phyloP scores from a whole-genome alignment of 2,329 filamentous ascomycete genomes.

The Rhexocercosporidium sp. region DNA sequence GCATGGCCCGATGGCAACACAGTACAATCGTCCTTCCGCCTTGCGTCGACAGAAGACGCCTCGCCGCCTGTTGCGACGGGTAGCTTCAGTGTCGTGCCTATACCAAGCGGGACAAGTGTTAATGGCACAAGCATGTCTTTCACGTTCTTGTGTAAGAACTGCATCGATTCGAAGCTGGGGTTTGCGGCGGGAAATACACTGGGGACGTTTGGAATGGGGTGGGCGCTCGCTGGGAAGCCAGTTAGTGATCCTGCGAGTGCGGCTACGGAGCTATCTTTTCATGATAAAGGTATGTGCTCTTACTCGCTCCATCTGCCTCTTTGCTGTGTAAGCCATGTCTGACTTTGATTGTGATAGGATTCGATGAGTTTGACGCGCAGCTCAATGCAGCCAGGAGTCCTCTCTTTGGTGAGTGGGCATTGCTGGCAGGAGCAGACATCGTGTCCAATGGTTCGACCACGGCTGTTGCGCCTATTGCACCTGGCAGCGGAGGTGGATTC shows the following conservation, averaged over 20 bases:
- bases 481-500: background rate
- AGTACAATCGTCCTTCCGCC: slow-evolving; percentile 50
- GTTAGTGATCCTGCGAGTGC: slow-evolving; percentile 34
- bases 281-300: slow-evolving; percentile 37
- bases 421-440: background rate
- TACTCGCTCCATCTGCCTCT: background rate
- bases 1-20: slow-evolving; percentile 50
- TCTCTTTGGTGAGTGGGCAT: background rate
- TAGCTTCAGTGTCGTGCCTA: slow-evolving; percentile 47
- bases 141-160: slow-evolving; percentile 52
- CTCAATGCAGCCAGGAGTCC: background rate
- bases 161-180: slow-evolving; percentile 41
- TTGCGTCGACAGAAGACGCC: slow-evolving; percentile 48
- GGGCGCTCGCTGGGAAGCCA: slow-evolving; percentile 42
- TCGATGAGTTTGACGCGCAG: slow-evolving; percentile 3
- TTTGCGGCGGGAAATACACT: slow-evolving; percentile 37
- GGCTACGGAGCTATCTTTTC: slow-evolving; percentile 40
- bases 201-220: slow-evolving; percentile 44
- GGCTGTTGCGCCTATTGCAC: background rate
- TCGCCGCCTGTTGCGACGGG: slow-evolving; percentile 34
- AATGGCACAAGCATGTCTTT: slow-evolving; percentile 51
- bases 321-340: background rate
- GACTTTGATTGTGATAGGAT: background rate
- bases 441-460: slow-evolving; percentile 6
- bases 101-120: slow-evolving; percentile 49